These are phyloP conservation scores for Caloboletus firmus DNA, from an alignment of 1,284 basidiomycete species.

Conservation along the genomic window DNA sequence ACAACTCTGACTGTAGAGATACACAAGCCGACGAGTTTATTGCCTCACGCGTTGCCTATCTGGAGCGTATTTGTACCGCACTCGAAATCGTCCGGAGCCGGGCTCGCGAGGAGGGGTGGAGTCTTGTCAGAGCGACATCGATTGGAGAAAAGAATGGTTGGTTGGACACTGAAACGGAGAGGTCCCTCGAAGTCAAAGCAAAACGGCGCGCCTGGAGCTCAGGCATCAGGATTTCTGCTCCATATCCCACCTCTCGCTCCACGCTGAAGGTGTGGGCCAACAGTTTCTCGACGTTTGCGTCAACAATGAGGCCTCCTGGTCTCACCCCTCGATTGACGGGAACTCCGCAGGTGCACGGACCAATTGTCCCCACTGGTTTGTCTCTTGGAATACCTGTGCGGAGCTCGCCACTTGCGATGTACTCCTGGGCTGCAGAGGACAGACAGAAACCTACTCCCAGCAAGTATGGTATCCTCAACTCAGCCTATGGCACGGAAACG, in stretches of 20 bases:
- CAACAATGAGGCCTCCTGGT: constrained; percentile 25
- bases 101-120: constrained; percentile 34
- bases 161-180: constrained; percentile 28
- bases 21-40: constrained; percentile 20
- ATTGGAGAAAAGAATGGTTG: constrained; percentile 26
- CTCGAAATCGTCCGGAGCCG: constrained; percentile 30
- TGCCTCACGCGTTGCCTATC: constrained; percentile 9
- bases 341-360: constrained; percentile 12
- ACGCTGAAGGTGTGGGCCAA: constrained; percentile 21
- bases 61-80: constrained; percentile 23
- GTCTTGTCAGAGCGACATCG: constrained; percentile 21
- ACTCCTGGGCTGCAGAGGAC: constrained; percentile 19
- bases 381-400: constrained; percentile 27
- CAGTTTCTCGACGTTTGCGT: neutral
- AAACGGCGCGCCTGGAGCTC: constrained; percentile 38
- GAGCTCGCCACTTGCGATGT: constrained; percentile 29
- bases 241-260: constrained; percentile 16
- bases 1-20: constrained; percentile 2
- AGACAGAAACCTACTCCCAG: neutral
- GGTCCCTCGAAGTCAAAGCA: constrained; percentile 28
- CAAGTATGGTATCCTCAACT: constrained; percentile 20
- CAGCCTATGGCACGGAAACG: constrained; percentile 13
- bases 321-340: constrained; percentile 9
- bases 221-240: constrained; percentile 30
- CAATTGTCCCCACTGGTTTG: constrained; percentile 33